Conservation (phyloP, 73 alveolate genomes). For the Tetrahymena thermophila region DNA sequence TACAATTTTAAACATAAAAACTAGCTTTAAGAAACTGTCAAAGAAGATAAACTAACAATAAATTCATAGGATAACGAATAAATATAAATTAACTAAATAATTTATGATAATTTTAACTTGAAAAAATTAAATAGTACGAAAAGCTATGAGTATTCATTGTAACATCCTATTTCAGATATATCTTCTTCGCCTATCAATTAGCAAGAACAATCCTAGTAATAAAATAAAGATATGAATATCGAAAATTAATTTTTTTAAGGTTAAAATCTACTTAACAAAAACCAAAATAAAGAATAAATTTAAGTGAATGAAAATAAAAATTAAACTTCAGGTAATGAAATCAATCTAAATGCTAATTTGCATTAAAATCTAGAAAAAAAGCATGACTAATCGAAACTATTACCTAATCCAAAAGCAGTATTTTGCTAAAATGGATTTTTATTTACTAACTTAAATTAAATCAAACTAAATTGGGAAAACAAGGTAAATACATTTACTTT, state of each 20-base stretch:
- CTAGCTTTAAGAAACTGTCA: background rate
- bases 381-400: background rate
- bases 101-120: background rate
- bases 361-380: background rate
- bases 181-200: background rate
- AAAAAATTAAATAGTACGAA: background rate
- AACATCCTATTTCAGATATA: background rate
- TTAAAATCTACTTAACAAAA: background rate
- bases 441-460: background rate
- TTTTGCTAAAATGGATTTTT: background rate
- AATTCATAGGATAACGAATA: background rate
- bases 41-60: background rate
- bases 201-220: no score
- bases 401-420: background rate
- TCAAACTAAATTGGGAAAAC: background rate
- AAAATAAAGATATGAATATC: background rate
- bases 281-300: background rate
- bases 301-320: background rate
- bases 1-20: background rate
- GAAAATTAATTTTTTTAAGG: no score
- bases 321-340: background rate
- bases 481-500: background rate
- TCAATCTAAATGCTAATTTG: background rate
- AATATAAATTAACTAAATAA: background rate
- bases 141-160: background rate